Percentiles rank a stretch among this genome's conserved stretches.
Evolutionary conservation across 768 basidiomycete species (phyloP).

Genomic region (Calocybe cyanea): DNA sequence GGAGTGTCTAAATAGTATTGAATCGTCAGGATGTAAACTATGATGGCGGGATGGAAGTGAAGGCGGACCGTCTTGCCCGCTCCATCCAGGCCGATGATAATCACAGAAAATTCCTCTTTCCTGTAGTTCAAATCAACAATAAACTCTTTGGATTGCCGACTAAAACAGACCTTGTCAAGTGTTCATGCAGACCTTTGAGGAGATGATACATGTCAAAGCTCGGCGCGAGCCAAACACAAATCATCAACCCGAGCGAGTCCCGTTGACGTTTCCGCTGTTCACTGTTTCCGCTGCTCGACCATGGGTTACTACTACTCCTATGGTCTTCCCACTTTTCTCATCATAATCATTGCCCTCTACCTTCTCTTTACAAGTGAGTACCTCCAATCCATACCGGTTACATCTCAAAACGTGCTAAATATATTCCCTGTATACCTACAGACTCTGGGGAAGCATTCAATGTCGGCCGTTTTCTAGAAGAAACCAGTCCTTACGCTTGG

Average conservation of each 20-base stretch:
- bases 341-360: slow-evolving; percentile 72
- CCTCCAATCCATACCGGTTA: too few relatives aligned
- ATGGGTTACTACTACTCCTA: slow-evolving; percentile 65
- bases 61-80: slow-evolving; percentile 83
- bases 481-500: slow-evolving; percentile 93
- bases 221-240: slow-evolving; percentile 9
- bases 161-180: slow-evolving; percentile 68
- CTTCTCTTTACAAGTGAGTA: slow-evolving; percentile 82
- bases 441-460: slow-evolving; percentile 92
- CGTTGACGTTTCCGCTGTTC: not conserved
- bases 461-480: slow-evolving; percentile 89
- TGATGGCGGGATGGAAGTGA: not conserved
- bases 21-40: not conserved
- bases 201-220: slow-evolving; percentile 79
- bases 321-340: slow-evolving; percentile 65
- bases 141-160: not conserved
- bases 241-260: not conserved
- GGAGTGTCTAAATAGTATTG: slow-evolving; percentile 54
- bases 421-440: slow-evolving; percentile 22
- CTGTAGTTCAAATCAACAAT: slow-evolving; percentile 30
- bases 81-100: slow-evolving; percentile 90
- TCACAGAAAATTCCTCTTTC: slow-evolving; percentile 89
- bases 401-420: not conserved
- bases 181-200: slow-evolving; percentile 86
- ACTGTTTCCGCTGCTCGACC: not conserved